Evolutionary conservation across 2,329 filamentous ascomycete genomes (phyloP), one percentile per base, ranked within the genome.

Genomic region (Lachnellula hyalina): DNA sequence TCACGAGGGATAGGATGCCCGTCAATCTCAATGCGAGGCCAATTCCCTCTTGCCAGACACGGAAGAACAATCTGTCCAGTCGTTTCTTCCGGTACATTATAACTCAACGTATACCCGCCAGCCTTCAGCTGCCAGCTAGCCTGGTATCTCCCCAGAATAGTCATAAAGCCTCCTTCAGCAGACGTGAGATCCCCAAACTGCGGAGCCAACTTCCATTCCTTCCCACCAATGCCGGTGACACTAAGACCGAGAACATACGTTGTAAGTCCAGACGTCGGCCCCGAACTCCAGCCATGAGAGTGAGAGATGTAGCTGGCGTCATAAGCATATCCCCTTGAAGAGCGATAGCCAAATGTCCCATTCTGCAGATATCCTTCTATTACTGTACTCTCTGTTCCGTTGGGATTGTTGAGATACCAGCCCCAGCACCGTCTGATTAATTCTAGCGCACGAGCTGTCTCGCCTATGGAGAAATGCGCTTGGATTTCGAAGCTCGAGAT

Each of bases 361-460:
- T 84, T 74, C 0, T 66, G 66, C 1, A 81, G 71, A 58, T 82
- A 84, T 0, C 82, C 82, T 64, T 85, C 82, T 28, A 84, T 74
- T 6, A 83, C 75, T 1, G 82, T 84, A 38, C 75, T 78, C 56
- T 77, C 71, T 0, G 81, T 83, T 6, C 81, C 81, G 60, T 82
- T 78, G 0, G 75, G 73, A 52, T 84, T 77, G 56, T 76, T 72
- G 14, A 82, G 68, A 62, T 84, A 84, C 80, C 80, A 84, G 4
- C 82, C 82, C 82, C 82, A 85, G 50, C 72, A 74, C n/a, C 71
- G 70, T 15, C 80, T 76, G 41, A 85, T 78, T 11, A 85, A 73
- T 5, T 79, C 74, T 0, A 85, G 70, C 0, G 81, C 80, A 41
- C 81, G 75, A 11, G 68, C 65, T 1, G 81, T 67, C 51, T 75